phyloP scores from a whole-genome alignment of 2,329 filamentous ascomycete species.

The Neurospora sp. region DNA sequence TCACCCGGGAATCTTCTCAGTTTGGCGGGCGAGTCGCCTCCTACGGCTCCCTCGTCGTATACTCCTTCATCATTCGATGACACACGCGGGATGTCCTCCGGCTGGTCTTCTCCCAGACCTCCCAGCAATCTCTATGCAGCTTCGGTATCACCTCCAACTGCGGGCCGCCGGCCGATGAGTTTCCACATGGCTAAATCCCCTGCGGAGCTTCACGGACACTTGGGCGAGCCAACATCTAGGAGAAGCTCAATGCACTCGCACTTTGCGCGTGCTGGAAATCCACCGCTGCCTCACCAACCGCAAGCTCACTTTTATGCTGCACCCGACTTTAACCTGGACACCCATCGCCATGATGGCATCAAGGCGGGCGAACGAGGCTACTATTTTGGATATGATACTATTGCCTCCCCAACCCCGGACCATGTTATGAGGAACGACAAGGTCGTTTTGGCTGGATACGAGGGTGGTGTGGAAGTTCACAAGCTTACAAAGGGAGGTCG shows the following conservation, averaged over 20 bases:
- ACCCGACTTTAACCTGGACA: constrained; percentile 58
- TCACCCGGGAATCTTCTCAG: constrained; percentile 45
- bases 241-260: constrained; percentile 43
- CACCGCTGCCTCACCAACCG: constrained; percentile 63
- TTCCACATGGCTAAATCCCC: constrained; percentile 40
- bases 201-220: constrained; percentile 29
- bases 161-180: constrained; percentile 37
- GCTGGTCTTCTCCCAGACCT: constrained; percentile 36
- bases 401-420: constrained; percentile 36
- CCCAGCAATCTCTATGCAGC: constrained; percentile 34
- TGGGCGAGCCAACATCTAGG: constrained; percentile 27
- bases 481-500: constrained; percentile 58
- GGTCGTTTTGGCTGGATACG: constrained; percentile 66
- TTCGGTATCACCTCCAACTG: constrained; percentile 29
- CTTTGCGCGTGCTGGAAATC: constrained; percentile 36
- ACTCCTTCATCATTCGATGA: constrained; percentile 43
- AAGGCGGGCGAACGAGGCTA: constrained; percentile 60
- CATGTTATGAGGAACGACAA: constrained; percentile 41
- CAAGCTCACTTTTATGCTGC: constrained; percentile 70
- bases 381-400: constrained; percentile 71
- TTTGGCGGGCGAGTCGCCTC: constrained; percentile 41
- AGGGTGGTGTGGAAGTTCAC: constrained; percentile 70
- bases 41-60: constrained; percentile 42
- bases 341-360: constrained; percentile 40
- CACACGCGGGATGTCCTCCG: constrained; percentile 30